These are phyloP conservation scores for Ustilago cynodontis DNA, from an alignment of 1,284 basidiomycete genomes.

Conservation along the genomic window DNA sequence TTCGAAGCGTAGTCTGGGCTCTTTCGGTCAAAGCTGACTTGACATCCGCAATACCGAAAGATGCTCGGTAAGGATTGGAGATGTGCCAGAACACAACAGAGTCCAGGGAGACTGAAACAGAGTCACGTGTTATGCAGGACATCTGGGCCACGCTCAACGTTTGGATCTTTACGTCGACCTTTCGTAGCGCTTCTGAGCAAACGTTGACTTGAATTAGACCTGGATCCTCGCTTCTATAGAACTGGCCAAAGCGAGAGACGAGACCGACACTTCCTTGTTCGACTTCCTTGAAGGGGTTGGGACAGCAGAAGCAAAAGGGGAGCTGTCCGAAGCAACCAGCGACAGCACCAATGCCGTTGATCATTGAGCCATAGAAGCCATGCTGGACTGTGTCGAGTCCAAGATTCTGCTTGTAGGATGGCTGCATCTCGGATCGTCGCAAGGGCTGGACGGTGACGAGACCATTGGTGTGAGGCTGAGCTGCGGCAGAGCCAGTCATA, in stretches of 20 bases:
- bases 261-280: slow-evolving; percentile 90
- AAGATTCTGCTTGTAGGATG: slow-evolving; percentile 60
- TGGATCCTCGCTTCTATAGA: slow-evolving; percentile 94
- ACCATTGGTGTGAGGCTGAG: slow-evolving; percentile 17
- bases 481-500: slow-evolving; percentile 10
- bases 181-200: slow-evolving; percentile 79
- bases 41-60: slow-evolving; percentile 90
- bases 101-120: slow-evolving; percentile 87
- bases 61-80: slow-evolving; percentile 75
- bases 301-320: slow-evolving; percentile 78
- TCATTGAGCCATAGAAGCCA: slow-evolving; percentile 61
- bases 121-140: slow-evolving; percentile 78
- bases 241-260: slow-evolving; percentile 88
- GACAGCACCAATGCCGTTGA: slow-evolving; percentile 55
- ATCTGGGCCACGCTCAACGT: slow-evolving; percentile 87
- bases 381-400: slow-evolving; percentile 51
- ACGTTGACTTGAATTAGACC: slow-evolving; percentile 92
- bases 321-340: slow-evolving; percentile 76
- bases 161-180: slow-evolving; percentile 90
- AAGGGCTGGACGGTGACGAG: slow-evolving; percentile 78
- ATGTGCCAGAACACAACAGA: slow-evolving; percentile 89
- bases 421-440: slow-evolving; percentile 76
- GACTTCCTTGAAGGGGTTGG: slow-evolving; percentile 77
- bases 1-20: slow-evolving; percentile 93
- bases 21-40: slow-evolving; percentile 88